Conservation (phyloP, 2,329 filamentous ascomycete genomes). For the Cercospora sp. region DNA sequence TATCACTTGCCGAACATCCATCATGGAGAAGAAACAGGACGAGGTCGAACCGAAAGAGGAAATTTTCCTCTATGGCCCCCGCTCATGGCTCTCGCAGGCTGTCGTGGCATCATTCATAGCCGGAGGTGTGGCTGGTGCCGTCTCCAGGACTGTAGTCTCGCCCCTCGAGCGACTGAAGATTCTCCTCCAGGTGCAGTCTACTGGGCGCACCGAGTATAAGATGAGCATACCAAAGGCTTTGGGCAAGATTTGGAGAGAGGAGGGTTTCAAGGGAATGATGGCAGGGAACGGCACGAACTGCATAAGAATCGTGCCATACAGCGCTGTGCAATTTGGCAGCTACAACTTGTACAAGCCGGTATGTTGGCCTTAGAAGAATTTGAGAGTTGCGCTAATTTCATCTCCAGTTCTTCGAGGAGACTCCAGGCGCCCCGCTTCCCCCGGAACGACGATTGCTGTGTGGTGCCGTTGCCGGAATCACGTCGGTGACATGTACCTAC, state of each 20-base stretch:
- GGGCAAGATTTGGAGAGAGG: constrained; percentile 93
- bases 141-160: constrained; percentile 96
- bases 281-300: constrained; percentile 97
- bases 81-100: constrained; percentile 66
- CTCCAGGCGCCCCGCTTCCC: constrained; percentile 70
- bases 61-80: constrained; percentile 3
- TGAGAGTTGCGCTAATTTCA: background rate
- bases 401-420: constrained; percentile 69
- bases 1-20: background rate
- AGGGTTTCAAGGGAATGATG: constrained; percentile 97
- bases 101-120: constrained; percentile 90
- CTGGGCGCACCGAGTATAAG: constrained; percentile 87
- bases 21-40: background rate
- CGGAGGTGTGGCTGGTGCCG: constrained; percentile 89
- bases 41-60: background rate
- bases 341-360: constrained; percentile 97
- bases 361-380: constrained; percentile 39
- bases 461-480: constrained; percentile 88
- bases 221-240: constrained; percentile 86
- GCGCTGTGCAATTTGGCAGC: constrained; percentile 94
- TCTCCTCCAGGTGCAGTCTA: constrained; percentile 93
- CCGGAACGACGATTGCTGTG: constrained; percentile 79
- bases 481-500: constrained; percentile 92
- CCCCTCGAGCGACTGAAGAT: constrained; percentile 96
- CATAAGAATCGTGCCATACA: constrained; percentile 96